These are phyloP conservation scores for Phoenix roebelenii DNA, from an alignment of 176 grass and related monocot genomes.

Conservation along the genomic window DNA sequence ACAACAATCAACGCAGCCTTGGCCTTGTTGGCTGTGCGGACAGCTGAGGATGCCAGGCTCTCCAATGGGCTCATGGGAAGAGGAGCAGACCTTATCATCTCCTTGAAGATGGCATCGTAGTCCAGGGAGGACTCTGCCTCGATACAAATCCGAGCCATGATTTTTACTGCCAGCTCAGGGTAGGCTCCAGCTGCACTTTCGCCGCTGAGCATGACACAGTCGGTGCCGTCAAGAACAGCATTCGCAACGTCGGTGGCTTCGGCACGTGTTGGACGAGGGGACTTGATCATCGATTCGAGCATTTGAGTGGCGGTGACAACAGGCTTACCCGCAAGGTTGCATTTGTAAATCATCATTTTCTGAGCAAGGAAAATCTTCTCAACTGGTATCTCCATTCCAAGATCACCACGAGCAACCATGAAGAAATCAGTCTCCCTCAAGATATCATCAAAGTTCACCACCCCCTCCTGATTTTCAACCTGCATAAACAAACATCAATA, in stretches of 20 bases:
- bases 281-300: conserved; percentile 9
- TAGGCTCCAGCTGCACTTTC: conserved; percentile 10
- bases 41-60: conserved; percentile 7
- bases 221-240: conserved; percentile 2
- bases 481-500: background rate
- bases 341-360: conserved; percentile 15
- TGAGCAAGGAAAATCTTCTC: conserved; percentile 10
- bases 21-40: conserved; percentile 2
- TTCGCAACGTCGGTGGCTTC: conserved; percentile 6
- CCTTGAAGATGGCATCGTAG: conserved; percentile 4
- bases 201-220: conserved; percentile 10
- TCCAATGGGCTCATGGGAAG: conserved; percentile 9
- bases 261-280: conserved; percentile 6
- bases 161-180: conserved; percentile 4
- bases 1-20: background rate
- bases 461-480: conserved; percentile 9
- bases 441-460: conserved; percentile 9
- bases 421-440: conserved; percentile 1
- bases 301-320: conserved; percentile 11
- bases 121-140: conserved; percentile 11
- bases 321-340: conserved; percentile 6
- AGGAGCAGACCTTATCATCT: conserved; percentile 10
- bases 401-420: conserved; percentile 8
- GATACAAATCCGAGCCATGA: conserved; percentile 5
- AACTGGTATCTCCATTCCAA: conserved; percentile 14